Conservation (phyloP, 1,139 yeast genomes). For the Pneumocystis murina region DNA sequence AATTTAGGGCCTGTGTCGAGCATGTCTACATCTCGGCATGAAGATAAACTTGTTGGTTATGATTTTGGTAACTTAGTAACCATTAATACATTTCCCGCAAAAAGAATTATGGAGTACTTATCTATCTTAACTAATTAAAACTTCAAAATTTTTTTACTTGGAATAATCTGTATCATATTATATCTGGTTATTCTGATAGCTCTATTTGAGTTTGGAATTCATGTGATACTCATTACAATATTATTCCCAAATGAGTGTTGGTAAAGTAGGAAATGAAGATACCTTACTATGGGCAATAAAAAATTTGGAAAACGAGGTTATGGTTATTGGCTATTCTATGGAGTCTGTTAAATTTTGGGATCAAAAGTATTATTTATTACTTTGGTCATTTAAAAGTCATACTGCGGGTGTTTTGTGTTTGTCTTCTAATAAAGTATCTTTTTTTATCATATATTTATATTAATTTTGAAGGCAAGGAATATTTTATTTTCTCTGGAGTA, state of each 20-base stretch:
- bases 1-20: conserved; percentile 95
- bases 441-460: background rate
- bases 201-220: conserved; percentile 69
- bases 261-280: conserved; percentile 57
- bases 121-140: conserved; percentile 71
- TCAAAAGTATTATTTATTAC: conserved; percentile 51
- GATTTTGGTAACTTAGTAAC: conserved; percentile 86
- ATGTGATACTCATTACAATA: conserved; percentile 33
- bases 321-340: conserved; percentile 90
- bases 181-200: conserved; percentile 96
- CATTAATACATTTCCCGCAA: conserved; percentile 70
- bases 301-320: conserved; percentile 46
- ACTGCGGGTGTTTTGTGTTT: conserved; percentile 83
- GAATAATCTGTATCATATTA: conserved; percentile 36
- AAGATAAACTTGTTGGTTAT: conserved; percentile 68
- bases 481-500: conserved; percentile 74
- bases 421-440: conserved; percentile 24
- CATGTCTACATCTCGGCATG: conserved; percentile 47
- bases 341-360: conserved; percentile 94
- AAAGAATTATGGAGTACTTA: conserved; percentile 63
- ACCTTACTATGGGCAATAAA: conserved; percentile 78
- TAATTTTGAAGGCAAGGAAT: conserved; percentile 31
- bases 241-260: conserved; percentile 67
- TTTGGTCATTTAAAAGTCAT: conserved; percentile 70
- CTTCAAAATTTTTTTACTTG: conserved; percentile 65